phyloP scores from a whole-genome alignment of 148 eudicot genomes.

The Camellia granthamiana region DNA sequence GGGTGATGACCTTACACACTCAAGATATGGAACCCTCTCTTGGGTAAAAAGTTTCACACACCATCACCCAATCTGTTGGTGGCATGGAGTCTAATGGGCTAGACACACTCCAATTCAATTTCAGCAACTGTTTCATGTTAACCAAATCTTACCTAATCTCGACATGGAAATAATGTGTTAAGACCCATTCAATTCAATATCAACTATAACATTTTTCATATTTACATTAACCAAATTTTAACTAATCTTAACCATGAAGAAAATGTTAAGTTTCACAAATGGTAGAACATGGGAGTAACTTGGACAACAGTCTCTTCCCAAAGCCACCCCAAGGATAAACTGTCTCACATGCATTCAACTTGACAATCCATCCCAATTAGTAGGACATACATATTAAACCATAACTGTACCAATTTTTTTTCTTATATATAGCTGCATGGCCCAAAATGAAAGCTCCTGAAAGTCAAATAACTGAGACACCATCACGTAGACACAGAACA shows the following conservation, averaged over 20 bases:
- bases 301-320: neutral
- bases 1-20: slow-evolving; percentile 2
- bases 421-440: neutral
- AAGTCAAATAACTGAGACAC: slow-evolving; percentile 3
- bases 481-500: neutral
- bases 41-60: neutral
- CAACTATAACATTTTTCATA: neutral
- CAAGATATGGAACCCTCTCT: neutral
- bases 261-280: neutral
- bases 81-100: neutral
- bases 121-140: neutral
- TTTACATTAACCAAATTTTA: neutral
- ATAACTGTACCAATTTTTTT: neutral
- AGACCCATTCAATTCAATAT: too few relatives aligned
- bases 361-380: neutral
- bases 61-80: neutral
- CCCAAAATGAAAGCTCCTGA: neutral
- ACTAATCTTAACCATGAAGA: neutral
- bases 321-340: neutral
- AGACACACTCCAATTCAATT: neutral
- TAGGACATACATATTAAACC: neutral
- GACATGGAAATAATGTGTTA: neutral
- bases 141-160: too few relatives aligned
- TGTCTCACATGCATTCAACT: neutral
- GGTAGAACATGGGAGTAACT: neutral